These are phyloP conservation scores for Sporodiniella umbellata DNA, from an alignment of 371 early-diverging fungal species.

Conservation along the genomic window DNA sequence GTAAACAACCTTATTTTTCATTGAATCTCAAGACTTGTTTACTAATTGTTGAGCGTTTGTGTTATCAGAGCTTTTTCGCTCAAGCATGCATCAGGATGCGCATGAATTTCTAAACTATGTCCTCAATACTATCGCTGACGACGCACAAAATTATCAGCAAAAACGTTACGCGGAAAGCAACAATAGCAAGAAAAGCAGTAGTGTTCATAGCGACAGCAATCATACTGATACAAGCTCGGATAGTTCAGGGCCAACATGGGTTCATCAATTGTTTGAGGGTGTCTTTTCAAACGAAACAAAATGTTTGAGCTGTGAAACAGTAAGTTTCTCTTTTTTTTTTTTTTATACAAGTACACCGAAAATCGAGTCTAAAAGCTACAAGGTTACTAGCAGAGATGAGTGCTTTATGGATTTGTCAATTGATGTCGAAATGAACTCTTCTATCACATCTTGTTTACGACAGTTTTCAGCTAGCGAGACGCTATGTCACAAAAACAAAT, in stretches of 20 bases:
- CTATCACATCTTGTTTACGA: constrained; percentile 86
- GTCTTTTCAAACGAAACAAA: constrained; percentile 92
- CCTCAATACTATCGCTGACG: constrained; percentile 90
- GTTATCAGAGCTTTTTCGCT: constrained; percentile 79
- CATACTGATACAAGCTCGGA: background rate
- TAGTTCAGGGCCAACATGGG: constrained; percentile 71
- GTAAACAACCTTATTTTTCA: constrained; percentile 39
- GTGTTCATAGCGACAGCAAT: constrained; percentile 15
- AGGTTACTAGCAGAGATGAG: constrained; percentile 93
- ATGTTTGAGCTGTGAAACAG: constrained; percentile 94
- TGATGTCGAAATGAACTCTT: constrained; percentile 94
- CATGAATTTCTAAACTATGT: constrained; percentile 96
- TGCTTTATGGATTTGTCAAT: constrained; percentile 93
- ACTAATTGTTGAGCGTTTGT: background rate
- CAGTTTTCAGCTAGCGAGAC: constrained; percentile 95
- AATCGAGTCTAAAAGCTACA: no score
- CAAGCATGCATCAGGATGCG: constrained; percentile 95
- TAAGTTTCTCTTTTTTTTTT: constrained; percentile 23
- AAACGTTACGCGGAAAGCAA: constrained; percentile 5
- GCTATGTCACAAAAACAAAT: constrained; percentile 93
- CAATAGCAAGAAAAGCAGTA: constrained; percentile 6
- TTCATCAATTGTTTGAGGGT: constrained; percentile 95
- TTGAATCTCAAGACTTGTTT: no score
- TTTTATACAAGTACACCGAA: background rate
- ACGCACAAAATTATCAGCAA: constrained; percentile 63